phyloP scores from a whole-genome alignment of 2,329 filamentous ascomycete species.

The Fusarium mundagurra region DNA sequence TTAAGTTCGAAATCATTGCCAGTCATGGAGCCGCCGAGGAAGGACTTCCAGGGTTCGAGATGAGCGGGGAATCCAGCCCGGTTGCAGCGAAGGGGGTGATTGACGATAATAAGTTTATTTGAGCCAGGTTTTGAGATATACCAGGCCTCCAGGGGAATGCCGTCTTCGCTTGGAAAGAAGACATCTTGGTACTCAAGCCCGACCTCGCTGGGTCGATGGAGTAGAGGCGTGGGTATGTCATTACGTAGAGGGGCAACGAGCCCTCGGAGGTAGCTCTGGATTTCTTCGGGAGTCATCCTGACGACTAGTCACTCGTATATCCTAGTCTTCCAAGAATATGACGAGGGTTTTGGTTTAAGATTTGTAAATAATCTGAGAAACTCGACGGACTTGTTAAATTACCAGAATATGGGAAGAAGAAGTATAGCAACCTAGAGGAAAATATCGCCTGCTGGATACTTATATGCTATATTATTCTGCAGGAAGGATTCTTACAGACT shows the following conservation, averaged over 20 bases:
- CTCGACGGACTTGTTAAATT: not conserved
- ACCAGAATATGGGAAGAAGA: not conserved
- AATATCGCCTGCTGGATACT: fast-evolving
- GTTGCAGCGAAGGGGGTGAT: not conserved
- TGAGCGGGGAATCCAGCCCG: not conserved
- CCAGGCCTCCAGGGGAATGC: not conserved
- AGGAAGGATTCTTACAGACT: not conserved
- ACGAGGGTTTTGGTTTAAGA: fast-evolving
- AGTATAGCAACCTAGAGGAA: fast-evolving
- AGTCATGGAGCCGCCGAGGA: not conserved
- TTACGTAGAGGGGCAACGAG: not conserved
- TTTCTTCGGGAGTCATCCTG: not conserved
- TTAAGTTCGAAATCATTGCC: not conserved
- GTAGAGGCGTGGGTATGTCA: not conserved
- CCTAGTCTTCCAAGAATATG: fast-evolving
- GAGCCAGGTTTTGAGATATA: not conserved
- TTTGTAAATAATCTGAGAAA: no score
- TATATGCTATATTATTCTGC: not conserved
- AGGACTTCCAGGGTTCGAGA: not conserved
- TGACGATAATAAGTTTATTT: not conserved
- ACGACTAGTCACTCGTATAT: fast-evolving
- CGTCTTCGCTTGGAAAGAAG: not conserved
- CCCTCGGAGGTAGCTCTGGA: not conserved
- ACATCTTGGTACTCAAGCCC: fast-evolving
- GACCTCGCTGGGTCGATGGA: not conserved